Evolutionary conservation across 495 filamentous ascomycete species (phyloP), one percentile per base, ranked within the genome.

Genomic region (Pyrenula aspistea): DNA sequence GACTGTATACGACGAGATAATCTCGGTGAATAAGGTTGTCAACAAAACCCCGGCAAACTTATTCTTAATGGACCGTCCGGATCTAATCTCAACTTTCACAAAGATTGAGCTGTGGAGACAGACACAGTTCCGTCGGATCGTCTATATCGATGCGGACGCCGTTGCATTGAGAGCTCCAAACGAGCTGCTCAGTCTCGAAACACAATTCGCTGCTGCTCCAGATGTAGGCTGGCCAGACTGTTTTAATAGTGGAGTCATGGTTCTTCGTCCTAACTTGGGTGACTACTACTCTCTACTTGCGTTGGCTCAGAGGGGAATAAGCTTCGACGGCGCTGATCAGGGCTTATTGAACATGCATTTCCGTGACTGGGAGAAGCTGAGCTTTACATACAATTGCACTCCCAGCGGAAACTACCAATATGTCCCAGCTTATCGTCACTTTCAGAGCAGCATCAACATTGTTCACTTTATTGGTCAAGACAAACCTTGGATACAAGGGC

Each of bases 221-320:
- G 93, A 99, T 65, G 86, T 97, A 62, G 93, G 93, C 63, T 99
- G 94, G 94, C 93, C 93, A 25, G 93, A 99, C 73, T 81, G 89
- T 59, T 99, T 99, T 79, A 99, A 99, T 73, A 91, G 88, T 51
- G 93, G 93, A 57, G 77, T 99, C 53, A 93, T 99, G 88, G 88
- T 87, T 49, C 69, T 97, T 50, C 85, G 80, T 23, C 93, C 93
- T 19, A 88, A 95, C 68, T 72, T 89, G 77, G 85, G 85, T 55
- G 91, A 94, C 57, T 96, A 93, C 68, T 85, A 86, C 65, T 86
- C 89, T 22, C 76, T 99, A 63, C 76, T 81, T 58, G 86, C 87
- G 53, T 79, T 96, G 68, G 91, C 94, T 24, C 79, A 89, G 59
- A 73, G 84, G 31, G 91, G 90, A 53, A 87, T 89, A 66, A 95